These are phyloP conservation scores for Daldinia sp. DNA, from an alignment of 2,329 filamentous ascomycete genomes.

Conservation along the genomic window DNA sequence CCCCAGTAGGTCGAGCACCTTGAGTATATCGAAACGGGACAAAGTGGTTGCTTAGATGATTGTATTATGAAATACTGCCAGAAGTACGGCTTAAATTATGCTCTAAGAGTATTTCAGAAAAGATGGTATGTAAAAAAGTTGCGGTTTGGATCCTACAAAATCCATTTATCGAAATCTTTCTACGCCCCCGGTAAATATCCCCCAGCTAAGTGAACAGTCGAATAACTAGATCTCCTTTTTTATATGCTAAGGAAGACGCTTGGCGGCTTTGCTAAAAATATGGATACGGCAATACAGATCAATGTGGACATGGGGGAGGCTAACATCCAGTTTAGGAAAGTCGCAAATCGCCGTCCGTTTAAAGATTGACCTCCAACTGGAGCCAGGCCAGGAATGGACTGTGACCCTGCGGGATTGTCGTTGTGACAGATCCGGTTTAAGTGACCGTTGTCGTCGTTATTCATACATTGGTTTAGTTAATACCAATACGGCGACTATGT, in stretches of 20 bases:
- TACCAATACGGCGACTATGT: not conserved
- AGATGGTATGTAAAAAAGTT: not conserved
- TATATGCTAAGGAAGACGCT: not conserved
- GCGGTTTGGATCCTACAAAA: not conserved
- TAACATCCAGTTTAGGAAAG: constrained; percentile 6
- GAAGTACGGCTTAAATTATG: not conserved
- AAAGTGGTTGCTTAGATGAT: no score
- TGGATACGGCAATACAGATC: not conserved
- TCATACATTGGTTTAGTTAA: not conserved
- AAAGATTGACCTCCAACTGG: not conserved
- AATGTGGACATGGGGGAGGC: not conserved
- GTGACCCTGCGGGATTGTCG: not conserved
- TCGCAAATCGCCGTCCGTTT: constrained; percentile 3
- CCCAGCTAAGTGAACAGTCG: not conserved
- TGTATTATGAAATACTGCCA: not conserved
- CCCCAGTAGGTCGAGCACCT: not conserved
- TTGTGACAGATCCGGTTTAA: not conserved
- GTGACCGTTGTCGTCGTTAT: not conserved
- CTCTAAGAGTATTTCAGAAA: not conserved
- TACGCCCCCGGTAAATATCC: not conserved
- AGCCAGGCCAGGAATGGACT: not conserved
- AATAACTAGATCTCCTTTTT: not conserved
- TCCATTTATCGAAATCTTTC: not conserved
- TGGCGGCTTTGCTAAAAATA: not conserved
- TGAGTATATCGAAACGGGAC: not conserved